Evolutionary conservation across 2,329 filamentous ascomycete genomes (phyloP).

Genomic region (Calonectria honghensis): DNA sequence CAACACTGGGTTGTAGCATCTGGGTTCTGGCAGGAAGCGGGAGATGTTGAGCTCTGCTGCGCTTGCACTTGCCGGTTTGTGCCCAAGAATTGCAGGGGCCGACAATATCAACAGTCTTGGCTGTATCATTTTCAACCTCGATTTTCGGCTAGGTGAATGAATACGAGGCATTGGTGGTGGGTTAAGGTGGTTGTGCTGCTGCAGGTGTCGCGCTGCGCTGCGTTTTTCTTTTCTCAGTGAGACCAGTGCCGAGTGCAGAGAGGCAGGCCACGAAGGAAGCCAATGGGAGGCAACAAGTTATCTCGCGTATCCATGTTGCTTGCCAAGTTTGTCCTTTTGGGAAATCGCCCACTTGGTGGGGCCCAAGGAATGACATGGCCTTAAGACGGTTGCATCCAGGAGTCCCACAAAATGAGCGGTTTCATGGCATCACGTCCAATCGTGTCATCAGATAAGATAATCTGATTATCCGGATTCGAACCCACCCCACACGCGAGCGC

Average conservation of each 20-base stretch:
- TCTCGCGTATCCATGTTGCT: not conserved
- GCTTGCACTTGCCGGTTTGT: not conserved
- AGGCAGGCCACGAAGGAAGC: not conserved
- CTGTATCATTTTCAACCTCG: not conserved
- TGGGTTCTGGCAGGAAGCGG: not conserved
- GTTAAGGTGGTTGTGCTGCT: not conserved
- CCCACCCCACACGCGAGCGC: slow-evolving; percentile 8
- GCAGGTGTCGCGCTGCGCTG: not conserved
- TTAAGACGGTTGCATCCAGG: not conserved
- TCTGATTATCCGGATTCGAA: slow-evolving; percentile 17
- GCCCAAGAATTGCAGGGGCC: not conserved
- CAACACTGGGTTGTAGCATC: not conserved
- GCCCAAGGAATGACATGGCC: not conserved
- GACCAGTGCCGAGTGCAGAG: not conserved
- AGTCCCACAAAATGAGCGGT: slow-evolving; percentile 11
- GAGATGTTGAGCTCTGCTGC: not conserved
- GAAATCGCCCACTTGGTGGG: not conserved
- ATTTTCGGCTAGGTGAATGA: not conserved
- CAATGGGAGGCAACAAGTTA: slow-evolving; percentile 1
- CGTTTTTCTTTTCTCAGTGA: not conserved
- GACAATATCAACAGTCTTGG: not conserved
- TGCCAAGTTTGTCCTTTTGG: not conserved
- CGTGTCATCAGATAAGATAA: slow-evolving; percentile 28
- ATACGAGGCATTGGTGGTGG: not conserved
- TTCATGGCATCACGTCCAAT: slow-evolving; percentile 8